Evolutionary conservation across 2,329 filamentous ascomycete species (phyloP), one percentile per base, ranked within the genome.

Genomic region (Aureobasidium sp.): DNA sequence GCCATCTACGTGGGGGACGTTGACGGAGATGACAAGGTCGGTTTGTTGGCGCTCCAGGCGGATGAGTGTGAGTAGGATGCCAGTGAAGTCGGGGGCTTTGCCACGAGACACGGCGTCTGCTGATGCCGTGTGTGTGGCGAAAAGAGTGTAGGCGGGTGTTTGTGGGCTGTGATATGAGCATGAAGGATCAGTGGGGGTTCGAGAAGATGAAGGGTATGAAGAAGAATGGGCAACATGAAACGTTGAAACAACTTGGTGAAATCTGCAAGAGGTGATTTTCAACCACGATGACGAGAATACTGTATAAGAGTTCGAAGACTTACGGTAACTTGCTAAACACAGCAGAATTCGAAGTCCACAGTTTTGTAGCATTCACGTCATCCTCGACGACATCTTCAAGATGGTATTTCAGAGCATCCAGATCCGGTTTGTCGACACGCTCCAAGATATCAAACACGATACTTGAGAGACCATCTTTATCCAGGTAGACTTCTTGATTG

Each of bases 401-500:
- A 67, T 83, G 81, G 66, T 75, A 77, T 65, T 79, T 74, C 62
- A 78, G 66, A 19, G 91, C 90, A 48, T 82, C 83, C 61, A 88
- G 87, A 68, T 92, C 85, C 39, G 83, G 82, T 69, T 85, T 82
- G 5, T 82, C 82, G 24, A 96, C 87, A 61, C 89, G 88, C 77
- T 97, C 88, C 60, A 89, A 88, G 70, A 97, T 90, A 70, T 97
- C 93, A 74, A 97, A 83, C 68, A 96, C 92, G 72, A 96, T 86
- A 75, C 84, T 91, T 3, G 90, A 90, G 74, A 92, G 92, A 54
- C 91, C 91, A 65, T 88, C 82, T 66, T 84, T 82, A 72, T 95
- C 91, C 70, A 97, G 87, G 77, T 86, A 96, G 68, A 97, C 88
- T 79, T 97, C 93, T 78, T 97, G 92, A 74, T 95, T 89, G 72